Conservation (phyloP, 768 basidiomycete species). For the Rhizopogon vinicolor region DNA sequence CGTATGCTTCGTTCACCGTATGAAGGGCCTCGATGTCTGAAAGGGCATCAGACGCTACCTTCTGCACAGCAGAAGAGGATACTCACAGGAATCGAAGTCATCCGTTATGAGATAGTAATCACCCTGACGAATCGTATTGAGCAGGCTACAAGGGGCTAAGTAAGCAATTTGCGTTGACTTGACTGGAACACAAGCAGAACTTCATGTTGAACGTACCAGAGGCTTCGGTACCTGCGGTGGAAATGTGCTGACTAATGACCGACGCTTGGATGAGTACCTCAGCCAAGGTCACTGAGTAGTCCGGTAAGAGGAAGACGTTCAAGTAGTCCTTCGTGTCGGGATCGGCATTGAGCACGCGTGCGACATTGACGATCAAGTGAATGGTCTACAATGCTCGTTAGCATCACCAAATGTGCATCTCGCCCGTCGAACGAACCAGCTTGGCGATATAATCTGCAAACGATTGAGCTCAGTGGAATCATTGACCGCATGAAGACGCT, state of each 20-base stretch:
- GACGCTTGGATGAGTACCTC: conserved; percentile 88
- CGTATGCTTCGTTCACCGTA: conserved; percentile 88
- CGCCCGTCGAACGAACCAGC: conserved; percentile 40
- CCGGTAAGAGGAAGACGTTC: conserved; percentile 91
- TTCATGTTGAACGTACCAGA: conserved; percentile 84
- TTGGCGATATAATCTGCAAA: conserved; percentile 83
- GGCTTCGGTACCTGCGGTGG: conserved; percentile 93
- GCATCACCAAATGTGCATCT: not conserved
- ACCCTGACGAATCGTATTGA: conserved; percentile 71
- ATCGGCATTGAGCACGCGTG: conserved; percentile 62
- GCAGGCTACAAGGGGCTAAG: conserved; percentile 36
- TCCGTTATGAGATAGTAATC: conserved; percentile 84
- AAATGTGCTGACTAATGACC: conserved; percentile 95
- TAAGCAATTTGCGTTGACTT: conserved; percentile 14
- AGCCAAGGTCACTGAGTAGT: conserved; percentile 85
- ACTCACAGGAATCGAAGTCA: conserved; percentile 90
- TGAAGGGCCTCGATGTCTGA: conserved; percentile 75
- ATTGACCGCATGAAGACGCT: conserved; percentile 19
- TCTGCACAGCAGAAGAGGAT: not conserved
- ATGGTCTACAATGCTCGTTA: conserved; percentile 55
- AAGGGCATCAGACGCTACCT: not conserved
- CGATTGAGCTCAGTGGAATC: conserved; percentile 6
- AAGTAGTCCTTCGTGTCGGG: conserved; percentile 85
- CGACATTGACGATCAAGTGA: conserved; percentile 89
- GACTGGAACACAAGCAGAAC: conserved; percentile 54